These are phyloP conservation scores for Acacia acuminata DNA, from an alignment of 306 rosid species.

Conservation along the genomic window DNA sequence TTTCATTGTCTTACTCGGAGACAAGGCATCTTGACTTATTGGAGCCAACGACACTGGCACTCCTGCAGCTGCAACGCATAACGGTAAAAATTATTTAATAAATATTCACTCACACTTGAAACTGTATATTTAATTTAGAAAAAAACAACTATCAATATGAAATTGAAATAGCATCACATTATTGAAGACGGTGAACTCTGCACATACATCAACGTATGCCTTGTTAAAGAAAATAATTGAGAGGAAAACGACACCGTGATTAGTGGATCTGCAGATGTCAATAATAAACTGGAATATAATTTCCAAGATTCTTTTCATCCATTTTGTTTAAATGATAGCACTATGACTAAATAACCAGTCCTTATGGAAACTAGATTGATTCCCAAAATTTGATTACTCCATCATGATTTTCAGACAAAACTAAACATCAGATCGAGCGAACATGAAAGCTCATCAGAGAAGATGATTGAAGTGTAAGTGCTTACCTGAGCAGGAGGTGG, in stretches of 20 bases:
- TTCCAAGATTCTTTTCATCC: neutral
- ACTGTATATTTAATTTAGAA: neutral
- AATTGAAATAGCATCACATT: neutral
- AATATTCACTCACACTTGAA: neutral
- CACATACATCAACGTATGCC: neutral
- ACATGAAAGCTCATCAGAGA: neutral
- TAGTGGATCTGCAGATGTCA: neutral
- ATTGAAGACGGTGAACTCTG: neutral
- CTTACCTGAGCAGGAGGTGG: conserved; percentile 54
- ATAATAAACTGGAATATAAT: neutral
- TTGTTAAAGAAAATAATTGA: neutral
- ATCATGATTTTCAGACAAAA: neutral
- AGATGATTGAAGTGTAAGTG: neutral
- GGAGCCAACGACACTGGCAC: conserved; percentile 48
- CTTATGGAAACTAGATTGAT: neutral
- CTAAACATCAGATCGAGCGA: neutral
- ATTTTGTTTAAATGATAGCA: neutral
- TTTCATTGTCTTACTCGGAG: conserved; percentile 37
- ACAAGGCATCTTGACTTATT: conserved; percentile 25
- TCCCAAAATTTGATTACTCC: neutral
- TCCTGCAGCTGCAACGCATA: conserved; percentile 34
- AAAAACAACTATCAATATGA: neutral
- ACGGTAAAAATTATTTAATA: neutral
- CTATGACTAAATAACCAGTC: too few species aligned
- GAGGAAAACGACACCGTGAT: neutral